Conservation (phyloP, 2,329 filamentous ascomycete species). For the Calonectria pauciramosa region DNA sequence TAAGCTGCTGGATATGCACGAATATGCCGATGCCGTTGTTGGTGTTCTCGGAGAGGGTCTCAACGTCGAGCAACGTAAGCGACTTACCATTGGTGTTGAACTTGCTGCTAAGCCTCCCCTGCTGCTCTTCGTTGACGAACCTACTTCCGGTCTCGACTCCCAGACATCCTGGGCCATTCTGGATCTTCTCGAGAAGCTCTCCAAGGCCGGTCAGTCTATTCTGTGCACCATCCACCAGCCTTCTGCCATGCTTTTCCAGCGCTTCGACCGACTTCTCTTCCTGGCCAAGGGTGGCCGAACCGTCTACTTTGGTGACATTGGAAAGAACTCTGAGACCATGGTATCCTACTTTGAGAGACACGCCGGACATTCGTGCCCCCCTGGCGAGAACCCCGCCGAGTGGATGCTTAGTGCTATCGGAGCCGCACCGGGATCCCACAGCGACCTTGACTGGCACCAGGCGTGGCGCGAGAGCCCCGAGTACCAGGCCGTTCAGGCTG, state of each 20-base stretch:
- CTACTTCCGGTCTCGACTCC: slow-evolving; percentile 68
- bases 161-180: slow-evolving; percentile 80
- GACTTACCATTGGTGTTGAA: slow-evolving; percentile 65
- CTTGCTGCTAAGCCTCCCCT: slow-evolving; percentile 60
- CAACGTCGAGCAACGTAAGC: slow-evolving; percentile 65
- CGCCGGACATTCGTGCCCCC: slow-evolving; percentile 34
- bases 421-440: slow-evolving; percentile 40
- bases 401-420: slow-evolving; percentile 47
- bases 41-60: slow-evolving; percentile 58
- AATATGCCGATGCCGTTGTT: slow-evolving; percentile 69
- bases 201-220: slow-evolving; percentile 64
- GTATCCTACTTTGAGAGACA: slow-evolving; percentile 41
- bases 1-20: slow-evolving; percentile 67
- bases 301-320: slow-evolving; percentile 45
- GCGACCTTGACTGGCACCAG: slow-evolving; percentile 43
- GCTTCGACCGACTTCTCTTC: slow-evolving; percentile 71
- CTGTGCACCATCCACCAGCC: slow-evolving; percentile 68
- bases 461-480: slow-evolving; percentile 56
- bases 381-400: slow-evolving; percentile 42
- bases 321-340: slow-evolving; percentile 40
- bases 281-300: slow-evolving; percentile 45
- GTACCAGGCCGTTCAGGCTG: slow-evolving; percentile 62
- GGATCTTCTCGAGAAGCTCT: slow-evolving; percentile 76
- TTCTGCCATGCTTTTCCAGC: slow-evolving; percentile 52
- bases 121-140: slow-evolving; percentile 68